Percentiles rank a stretch among this genome's conserved stretches.
phyloP scores from a whole-genome alignment of 352 stramenopile species.

The Vaucheria bursata region DNA sequence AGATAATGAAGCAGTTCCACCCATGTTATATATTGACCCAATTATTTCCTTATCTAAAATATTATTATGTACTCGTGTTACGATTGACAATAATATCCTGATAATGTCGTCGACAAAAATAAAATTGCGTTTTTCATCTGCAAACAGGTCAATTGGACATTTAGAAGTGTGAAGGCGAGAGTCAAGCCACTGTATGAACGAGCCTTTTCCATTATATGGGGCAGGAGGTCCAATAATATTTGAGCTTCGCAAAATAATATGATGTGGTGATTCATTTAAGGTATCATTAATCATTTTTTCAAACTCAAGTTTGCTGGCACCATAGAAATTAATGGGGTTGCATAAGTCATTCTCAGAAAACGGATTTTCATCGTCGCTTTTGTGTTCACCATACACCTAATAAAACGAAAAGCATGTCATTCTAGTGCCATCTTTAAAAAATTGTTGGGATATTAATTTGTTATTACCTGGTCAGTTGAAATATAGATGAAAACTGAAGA shows the following conservation, averaged over 20 bases:
- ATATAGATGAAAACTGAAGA: background rate
- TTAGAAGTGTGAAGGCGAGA: background rate
- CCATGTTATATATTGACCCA: background rate
- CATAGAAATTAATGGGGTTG: background rate
- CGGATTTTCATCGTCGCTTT: background rate
- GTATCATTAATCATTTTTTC: background rate
- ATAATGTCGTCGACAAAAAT: slow-evolving; percentile 1
- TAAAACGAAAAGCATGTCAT: background rate
- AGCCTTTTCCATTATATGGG: background rate
- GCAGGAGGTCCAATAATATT: slow-evolving; percentile 8
- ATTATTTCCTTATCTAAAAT: background rate
- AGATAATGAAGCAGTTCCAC: background rate
- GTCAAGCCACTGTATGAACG: slow-evolving; percentile 12
- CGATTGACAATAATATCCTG: background rate
- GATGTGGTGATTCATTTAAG: background rate
- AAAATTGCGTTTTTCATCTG: slow-evolving; percentile 11
- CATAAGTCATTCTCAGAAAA: background rate
- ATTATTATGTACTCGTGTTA: background rate
- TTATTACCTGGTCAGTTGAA: background rate
- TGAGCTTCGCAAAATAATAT: background rate
- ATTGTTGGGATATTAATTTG: too few relatives aligned
- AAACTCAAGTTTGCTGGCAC: background rate
- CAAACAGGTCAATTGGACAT: background rate
- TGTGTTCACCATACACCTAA: slow-evolving; percentile 3
- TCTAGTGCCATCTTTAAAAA: too few relatives aligned